Percentiles rank a stretch among this genome's conserved stretches.
Evolutionary conservation across 1,284 basidiomycete species (phyloP).

Genomic region (Mycosarcoma maydis): DNA sequence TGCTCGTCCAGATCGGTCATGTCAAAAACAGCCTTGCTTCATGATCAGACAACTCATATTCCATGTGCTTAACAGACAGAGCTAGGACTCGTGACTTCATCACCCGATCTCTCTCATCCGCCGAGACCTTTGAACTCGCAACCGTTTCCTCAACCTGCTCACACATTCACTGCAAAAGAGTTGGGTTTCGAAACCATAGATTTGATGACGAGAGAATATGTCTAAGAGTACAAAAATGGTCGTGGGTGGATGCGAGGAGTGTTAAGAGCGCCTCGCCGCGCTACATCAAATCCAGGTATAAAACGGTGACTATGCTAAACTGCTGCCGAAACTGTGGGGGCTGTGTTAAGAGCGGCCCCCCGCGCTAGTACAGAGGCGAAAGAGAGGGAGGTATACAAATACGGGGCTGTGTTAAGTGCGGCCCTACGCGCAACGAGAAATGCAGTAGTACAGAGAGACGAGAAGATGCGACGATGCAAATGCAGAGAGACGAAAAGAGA

Average conservation of each 20-base stretch:
- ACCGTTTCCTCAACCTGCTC: no score
- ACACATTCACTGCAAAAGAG: no score
- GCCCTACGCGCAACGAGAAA: slow-evolving; percentile 31
- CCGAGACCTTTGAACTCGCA: no score
- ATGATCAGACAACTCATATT: no score
- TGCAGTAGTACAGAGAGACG: slow-evolving; percentile 24
- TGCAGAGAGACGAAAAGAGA: slow-evolving; percentile 16
- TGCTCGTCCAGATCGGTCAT: no score
- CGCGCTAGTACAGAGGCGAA: slow-evolving; percentile 29
- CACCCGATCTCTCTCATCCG: no score
- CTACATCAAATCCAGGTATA: slow-evolving; percentile 50
- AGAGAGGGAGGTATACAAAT: slow-evolving; percentile 9
- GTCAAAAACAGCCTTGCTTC: no score
- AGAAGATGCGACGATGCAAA: slow-evolving; percentile 38
- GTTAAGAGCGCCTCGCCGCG: slow-evolving; percentile 55
- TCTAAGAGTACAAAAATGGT: slow-evolving; percentile 19
- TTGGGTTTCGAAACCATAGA: slow-evolving; percentile 25
- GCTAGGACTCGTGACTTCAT: no score
- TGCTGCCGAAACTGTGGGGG: slow-evolving; percentile 8
- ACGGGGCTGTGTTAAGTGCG: slow-evolving; percentile 52
- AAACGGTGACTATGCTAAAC: slow-evolving; percentile 13
- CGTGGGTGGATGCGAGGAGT: slow-evolving; percentile 54
- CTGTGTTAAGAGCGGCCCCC: slow-evolving; percentile 51
- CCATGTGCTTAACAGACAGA: no score
- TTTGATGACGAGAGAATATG: slow-evolving; percentile 24